phyloP scores from a whole-genome alignment of 202 grass and related monocot genomes.

The Musa balbisiana region DNA sequence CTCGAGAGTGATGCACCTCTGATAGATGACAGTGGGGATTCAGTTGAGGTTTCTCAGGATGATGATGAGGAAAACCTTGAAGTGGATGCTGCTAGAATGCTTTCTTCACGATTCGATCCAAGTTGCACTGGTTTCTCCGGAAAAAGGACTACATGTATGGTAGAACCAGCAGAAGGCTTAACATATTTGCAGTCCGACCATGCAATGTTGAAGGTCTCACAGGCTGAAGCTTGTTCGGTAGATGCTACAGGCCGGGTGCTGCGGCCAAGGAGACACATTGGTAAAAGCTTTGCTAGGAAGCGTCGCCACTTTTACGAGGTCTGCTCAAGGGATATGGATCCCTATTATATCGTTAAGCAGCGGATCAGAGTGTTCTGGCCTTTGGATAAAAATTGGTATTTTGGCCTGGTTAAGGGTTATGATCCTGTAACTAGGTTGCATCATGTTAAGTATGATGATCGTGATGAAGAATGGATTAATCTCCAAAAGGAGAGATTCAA shows the following conservation, averaged over 20 bases:
- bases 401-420: slow-evolving; percentile 80
- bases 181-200: slow-evolving; percentile 19
- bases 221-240: slow-evolving; percentile 28
- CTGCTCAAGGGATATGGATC: slow-evolving; percentile 59
- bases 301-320: slow-evolving; percentile 86
- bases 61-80: slow-evolving; percentile 60
- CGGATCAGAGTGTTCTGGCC: slow-evolving; percentile 95
- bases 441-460: slow-evolving; percentile 86
- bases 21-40: slow-evolving; percentile 25
- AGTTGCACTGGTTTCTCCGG: slow-evolving; percentile 33
- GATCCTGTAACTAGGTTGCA: slow-evolving; percentile 68
- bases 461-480: slow-evolving; percentile 96
- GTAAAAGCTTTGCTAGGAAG: slow-evolving; percentile 40
- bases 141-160: slow-evolving; percentile 22
- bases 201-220: slow-evolving; percentile 22
- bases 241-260: slow-evolving; percentile 32
- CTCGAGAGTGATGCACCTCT: slow-evolving; percentile 33
- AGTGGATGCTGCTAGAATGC: slow-evolving; percentile 94
- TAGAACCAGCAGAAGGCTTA: slow-evolving; percentile 27
- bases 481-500: slow-evolving; percentile 95
- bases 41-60: slow-evolving; percentile 28
- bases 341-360: slow-evolving; percentile 72
- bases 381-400: slow-evolving; percentile 87
- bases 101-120: slow-evolving; percentile 85
- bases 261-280: slow-evolving; percentile 46